Evolutionary conservation across 2,329 filamentous ascomycete species (phyloP).

Genomic region (Alternaria tenuissima): DNA sequence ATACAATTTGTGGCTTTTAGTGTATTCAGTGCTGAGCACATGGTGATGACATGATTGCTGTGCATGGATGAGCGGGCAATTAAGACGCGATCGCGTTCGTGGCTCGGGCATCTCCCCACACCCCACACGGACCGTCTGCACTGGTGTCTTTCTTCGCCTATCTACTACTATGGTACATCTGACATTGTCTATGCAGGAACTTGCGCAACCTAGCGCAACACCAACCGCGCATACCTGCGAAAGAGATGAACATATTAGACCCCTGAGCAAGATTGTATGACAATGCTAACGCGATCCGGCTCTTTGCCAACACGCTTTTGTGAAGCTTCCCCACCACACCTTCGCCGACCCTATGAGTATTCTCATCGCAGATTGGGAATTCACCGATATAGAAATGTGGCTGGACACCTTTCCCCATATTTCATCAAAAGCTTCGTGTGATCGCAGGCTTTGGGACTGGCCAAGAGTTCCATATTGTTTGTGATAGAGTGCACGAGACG

Average conservation of each 20-base stretch:
- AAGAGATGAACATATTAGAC: background rate
- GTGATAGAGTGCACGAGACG: background rate
- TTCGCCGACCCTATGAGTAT: background rate
- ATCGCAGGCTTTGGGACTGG: background rate
- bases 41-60: background rate
- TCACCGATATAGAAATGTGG: background rate
- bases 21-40: constrained; percentile 1
- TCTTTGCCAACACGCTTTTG: background rate
- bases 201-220: constrained; percentile 18
- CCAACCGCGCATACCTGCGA: background rate
- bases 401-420: background rate
- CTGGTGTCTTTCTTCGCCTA: background rate
- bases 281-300: background rate
- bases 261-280: background rate
- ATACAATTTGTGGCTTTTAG: background rate
- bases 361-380: background rate
- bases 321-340: background rate
- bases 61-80: background rate
- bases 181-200: constrained; percentile 8
- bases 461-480: background rate
- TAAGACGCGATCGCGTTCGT: background rate
- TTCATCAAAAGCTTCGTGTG: background rate
- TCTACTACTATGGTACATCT: background rate
- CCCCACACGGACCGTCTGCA: background rate
- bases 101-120: background rate